phyloP scores from a whole-genome alignment of 2,329 filamentous ascomycete genomes.

The Exserohilum rostratum region DNA sequence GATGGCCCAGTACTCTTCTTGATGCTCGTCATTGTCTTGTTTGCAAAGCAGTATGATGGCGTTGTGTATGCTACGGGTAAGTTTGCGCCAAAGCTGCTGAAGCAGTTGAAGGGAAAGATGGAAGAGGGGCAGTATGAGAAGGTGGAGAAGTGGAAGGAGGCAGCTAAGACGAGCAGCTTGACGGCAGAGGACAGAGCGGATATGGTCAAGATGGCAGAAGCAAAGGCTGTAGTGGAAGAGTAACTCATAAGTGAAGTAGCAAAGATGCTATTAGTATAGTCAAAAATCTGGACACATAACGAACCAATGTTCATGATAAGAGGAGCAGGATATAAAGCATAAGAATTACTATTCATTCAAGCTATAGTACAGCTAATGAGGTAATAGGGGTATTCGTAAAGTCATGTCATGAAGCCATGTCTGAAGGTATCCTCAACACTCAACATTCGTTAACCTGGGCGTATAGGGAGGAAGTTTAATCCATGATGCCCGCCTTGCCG shows the following conservation, averaged over 20 bases:
- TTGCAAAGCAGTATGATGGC: conserved; percentile 37
- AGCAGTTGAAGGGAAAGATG: conserved; percentile 37
- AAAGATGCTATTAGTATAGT: too few species aligned
- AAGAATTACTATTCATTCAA: conserved; percentile 12
- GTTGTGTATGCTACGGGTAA: conserved; percentile 51
- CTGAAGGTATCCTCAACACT: neutral
- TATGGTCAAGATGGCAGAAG: conserved; percentile 41
- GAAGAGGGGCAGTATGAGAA: conserved; percentile 32
- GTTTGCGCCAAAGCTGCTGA: conserved; percentile 50
- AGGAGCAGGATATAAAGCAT: neutral
- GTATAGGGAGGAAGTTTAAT: conserved; percentile 35
- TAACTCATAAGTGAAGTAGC: neutral
- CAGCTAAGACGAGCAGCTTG: conserved; percentile 41
- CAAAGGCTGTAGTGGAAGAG: neutral
- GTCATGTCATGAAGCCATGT: conserved; percentile 1
- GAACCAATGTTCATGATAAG: too few species aligned
- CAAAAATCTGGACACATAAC: too few species aligned
- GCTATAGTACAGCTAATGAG: conserved; percentile 5
- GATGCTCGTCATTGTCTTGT: conserved; percentile 42
- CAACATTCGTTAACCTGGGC: neutral
- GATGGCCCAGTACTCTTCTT: conserved; percentile 49
- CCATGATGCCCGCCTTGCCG: conserved; percentile 62
- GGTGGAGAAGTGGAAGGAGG: conserved; percentile 48
- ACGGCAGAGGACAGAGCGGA: conserved; percentile 38
- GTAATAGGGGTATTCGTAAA: conserved; percentile 14